phyloP scores from a whole-genome alignment of 2,329 filamentous ascomycete species.

The Epichloe bromicola region DNA sequence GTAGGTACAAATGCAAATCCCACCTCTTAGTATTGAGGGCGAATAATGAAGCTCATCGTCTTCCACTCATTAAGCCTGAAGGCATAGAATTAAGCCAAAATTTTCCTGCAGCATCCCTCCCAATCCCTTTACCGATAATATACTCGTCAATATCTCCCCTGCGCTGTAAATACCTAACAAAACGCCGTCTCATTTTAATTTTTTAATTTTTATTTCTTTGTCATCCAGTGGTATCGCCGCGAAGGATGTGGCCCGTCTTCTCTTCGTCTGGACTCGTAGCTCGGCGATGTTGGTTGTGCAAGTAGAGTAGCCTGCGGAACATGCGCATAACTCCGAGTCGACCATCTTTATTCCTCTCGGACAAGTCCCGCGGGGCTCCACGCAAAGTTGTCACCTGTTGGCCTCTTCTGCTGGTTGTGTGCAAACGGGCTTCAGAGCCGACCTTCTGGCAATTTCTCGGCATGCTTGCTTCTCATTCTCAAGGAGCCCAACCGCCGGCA shows the following conservation, averaged over 20 bases:
- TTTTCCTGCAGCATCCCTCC: conserved; percentile 7
- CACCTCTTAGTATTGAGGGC: conserved; percentile 9
- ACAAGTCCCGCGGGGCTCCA: not conserved
- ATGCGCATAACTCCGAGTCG: not conserved
- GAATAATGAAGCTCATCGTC: conserved; percentile 1
- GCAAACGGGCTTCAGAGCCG: not conserved
- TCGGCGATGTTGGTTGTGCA: not conserved
- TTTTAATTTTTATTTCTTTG: not conserved
- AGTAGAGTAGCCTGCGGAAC: not conserved
- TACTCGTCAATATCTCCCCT: conserved; percentile 4
- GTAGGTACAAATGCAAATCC: conserved; percentile 8
- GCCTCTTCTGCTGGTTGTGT: not conserved
- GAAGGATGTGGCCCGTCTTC: not conserved
- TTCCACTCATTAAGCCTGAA: conserved; percentile 4
- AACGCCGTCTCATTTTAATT: conserved; percentile 5
- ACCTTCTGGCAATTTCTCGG: not conserved
- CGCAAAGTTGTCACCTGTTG: not conserved
- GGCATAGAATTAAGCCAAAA: not conserved
- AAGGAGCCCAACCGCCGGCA: conserved; percentile 75
- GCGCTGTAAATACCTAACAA: conserved; percentile 7
- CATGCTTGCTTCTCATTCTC: conserved; percentile 7
- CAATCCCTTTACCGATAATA: conserved; percentile 3
- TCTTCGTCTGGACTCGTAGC: not conserved
- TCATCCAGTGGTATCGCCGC: conserved; percentile 1
- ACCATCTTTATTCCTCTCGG: not conserved